Evolutionary conservation across 176 grass and related monocot genomes (phyloP), one percentile per base, ranked within the genome.

Genomic region (Pontederia crassipes): DNA sequence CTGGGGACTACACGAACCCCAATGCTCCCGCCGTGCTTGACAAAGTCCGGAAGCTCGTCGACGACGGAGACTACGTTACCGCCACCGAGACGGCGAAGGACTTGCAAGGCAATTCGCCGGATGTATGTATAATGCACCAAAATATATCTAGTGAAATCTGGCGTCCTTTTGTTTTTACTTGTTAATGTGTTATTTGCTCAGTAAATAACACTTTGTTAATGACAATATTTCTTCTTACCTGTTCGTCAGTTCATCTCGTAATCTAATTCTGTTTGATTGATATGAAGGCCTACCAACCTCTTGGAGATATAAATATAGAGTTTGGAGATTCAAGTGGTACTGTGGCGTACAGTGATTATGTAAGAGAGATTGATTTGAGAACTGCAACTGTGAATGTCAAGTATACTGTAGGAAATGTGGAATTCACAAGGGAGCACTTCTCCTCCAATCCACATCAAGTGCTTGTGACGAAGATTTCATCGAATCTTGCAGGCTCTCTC

Each of bases 21-120:
- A 72, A 86, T 72, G 62, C 83, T 55, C 91, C 86, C 54, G 15
- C 72, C 52, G 75, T 82, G 71, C 86, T 96, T 66, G 72, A 75
- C 20, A 75, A 90, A 78, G 91, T 96, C 66, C 82, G 91, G 75
- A 72, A 70, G 52, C 80, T 96, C 54, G 91, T 96, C 62, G 81
- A 96, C 52, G 71, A 61, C 56, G 91, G 86, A 61, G 73, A 78
- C 32, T 96, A 84, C 72, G 62, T 77, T 65, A 75, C 86, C 77
- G 91, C 91, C 54, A 77, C 86, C 55, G 4, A 62, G 54, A 73
- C 73, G 72, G 91, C 91, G 28, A 85, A 77, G 72, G 78, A 53
- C 24, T 55, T 96, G 16, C 85, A 83, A 45, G 86, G 69, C 64
- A 65, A 79, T 9, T 45, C 71, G 10, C 68, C 91, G 63, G 83